Evolutionary conservation across 2,329 filamentous ascomycete genomes (phyloP).

Genomic region (Talaromyces albobiverticillius): DNA sequence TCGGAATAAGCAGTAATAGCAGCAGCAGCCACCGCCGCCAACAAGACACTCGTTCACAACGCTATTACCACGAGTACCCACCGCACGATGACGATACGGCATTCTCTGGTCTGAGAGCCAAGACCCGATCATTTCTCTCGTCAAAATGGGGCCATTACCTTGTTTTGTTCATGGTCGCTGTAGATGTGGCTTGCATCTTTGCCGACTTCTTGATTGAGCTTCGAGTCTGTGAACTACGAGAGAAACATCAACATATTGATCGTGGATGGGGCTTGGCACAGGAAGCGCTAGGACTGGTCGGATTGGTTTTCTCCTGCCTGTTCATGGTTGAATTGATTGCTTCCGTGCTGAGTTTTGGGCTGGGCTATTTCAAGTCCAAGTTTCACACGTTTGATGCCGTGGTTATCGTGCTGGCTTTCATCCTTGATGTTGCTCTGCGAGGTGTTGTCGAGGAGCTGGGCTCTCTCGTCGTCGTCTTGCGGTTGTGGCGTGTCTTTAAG

Average conservation of each 20-base stretch:
- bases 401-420: constrained; percentile 61
- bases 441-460: constrained; percentile 41
- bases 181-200: constrained; percentile 54
- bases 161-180: constrained; percentile 47
- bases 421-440: constrained; percentile 59
- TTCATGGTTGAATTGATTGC: constrained; percentile 63
- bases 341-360: constrained; percentile 61
- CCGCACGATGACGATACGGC: not conserved
- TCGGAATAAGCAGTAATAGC: constrained; percentile 7
- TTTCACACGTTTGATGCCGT: constrained; percentile 65
- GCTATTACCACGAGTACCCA: constrained; percentile 6
- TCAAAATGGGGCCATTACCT: constrained; percentile 50
- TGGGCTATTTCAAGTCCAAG: constrained; percentile 56
- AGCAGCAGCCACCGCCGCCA: too few relatives aligned
- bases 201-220: constrained; percentile 52
- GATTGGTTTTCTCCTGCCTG: constrained; percentile 60
- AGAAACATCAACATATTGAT: constrained; percentile 24
- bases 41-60: not conserved
- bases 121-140: constrained; percentile 33
- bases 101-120: constrained; percentile 15
- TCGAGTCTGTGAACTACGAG: constrained; percentile 45
- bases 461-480: constrained; percentile 64
- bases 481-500: constrained; percentile 68
- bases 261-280: constrained; percentile 34
- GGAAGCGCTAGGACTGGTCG: constrained; percentile 49